phyloP scores from a whole-genome alignment of 2,329 filamentous ascomycete genomes.

The Fusarium denticulatum region DNA sequence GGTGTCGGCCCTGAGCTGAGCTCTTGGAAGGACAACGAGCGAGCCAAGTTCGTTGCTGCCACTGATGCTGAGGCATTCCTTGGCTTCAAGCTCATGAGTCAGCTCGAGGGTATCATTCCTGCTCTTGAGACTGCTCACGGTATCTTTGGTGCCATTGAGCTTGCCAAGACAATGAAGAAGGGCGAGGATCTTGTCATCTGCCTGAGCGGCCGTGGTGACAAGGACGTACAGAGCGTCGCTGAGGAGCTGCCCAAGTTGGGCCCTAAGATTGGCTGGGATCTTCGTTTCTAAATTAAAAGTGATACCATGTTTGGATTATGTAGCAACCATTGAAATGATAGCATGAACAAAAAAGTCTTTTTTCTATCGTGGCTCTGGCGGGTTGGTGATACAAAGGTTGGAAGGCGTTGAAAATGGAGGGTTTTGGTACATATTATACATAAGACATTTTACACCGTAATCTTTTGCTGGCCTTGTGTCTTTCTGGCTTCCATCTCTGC shows the following conservation, averaged over 20 bases:
- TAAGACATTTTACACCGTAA: conserved; percentile 39
- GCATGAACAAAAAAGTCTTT: conserved; percentile 24
- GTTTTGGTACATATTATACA: conserved; percentile 46
- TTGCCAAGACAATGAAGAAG: conserved; percentile 92
- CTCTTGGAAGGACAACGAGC: conserved; percentile 88
- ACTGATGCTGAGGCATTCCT: conserved; percentile 91
- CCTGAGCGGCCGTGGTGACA: conserved; percentile 91
- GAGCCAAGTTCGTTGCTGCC: conserved; percentile 89
- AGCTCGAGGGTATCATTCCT: conserved; percentile 96
- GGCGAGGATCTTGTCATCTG: conserved; percentile 93
- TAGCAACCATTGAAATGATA: conserved; percentile 24
- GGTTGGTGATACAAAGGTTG: conserved; percentile 38
- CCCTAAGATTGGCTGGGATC: conserved; percentile 83
- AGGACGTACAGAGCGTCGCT: conserved; percentile 98
- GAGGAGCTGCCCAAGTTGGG: conserved; percentile 91
- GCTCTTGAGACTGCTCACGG: conserved; percentile 95
- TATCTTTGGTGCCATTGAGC: conserved; percentile 85
- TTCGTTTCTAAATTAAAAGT: conserved; percentile 59
- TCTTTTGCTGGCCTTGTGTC: conserved; percentile 10
- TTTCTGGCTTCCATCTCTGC: conserved; percentile 33
- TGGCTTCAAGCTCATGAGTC: conserved; percentile 84
- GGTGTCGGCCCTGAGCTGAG: conserved; percentile 94
- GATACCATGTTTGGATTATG: conserved; percentile 29
- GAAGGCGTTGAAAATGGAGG: conserved; percentile 39
- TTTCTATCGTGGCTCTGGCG: conserved; percentile 27